Percentiles rank a stretch among this genome's conserved stretches.
Evolutionary conservation across 176 grass and related monocot species (phyloP).

Genomic region (Carex myosuroides): DNA sequence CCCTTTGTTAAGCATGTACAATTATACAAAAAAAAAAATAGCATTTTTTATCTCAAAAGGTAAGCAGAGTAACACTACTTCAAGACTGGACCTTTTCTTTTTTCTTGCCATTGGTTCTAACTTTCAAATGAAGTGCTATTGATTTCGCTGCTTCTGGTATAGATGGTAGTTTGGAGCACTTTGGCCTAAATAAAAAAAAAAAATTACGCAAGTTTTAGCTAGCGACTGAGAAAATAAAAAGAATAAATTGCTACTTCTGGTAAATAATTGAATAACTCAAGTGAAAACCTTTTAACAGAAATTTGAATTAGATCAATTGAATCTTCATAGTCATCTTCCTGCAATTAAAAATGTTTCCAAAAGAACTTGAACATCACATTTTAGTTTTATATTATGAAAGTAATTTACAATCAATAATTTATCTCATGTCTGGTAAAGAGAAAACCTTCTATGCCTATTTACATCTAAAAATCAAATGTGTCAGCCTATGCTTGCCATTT

Average conservation of each 20-base stretch:
- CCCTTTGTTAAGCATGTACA: not conserved
- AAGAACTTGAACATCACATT: not conserved
- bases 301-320: constrained; percentile 30
- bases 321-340: constrained; percentile 29
- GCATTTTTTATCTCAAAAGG: not conserved
- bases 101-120: constrained; percentile 32
- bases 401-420: too few species aligned
- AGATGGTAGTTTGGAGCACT: constrained; percentile 37
- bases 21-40: not conserved
- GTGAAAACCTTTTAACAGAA: constrained; percentile 33
- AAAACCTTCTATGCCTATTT: too few species aligned
- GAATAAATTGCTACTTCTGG: not conserved
- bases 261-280: constrained; percentile 2
- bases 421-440: too few species aligned
- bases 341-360: constrained; percentile 31
- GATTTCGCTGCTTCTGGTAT: constrained; percentile 28
- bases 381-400: too few species aligned
- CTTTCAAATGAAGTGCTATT: constrained; percentile 30
- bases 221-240: not conserved
- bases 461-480: too few species aligned
- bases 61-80: constrained; percentile 16
- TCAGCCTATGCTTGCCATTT: not conserved
- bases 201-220: constrained; percentile 8
- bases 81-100: constrained; percentile 29
- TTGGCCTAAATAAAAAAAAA: constrained; percentile 24